These are phyloP conservation scores for Bryoglossum gracile DNA, from an alignment of 495 filamentous ascomycete genomes.

Conservation along the genomic window DNA sequence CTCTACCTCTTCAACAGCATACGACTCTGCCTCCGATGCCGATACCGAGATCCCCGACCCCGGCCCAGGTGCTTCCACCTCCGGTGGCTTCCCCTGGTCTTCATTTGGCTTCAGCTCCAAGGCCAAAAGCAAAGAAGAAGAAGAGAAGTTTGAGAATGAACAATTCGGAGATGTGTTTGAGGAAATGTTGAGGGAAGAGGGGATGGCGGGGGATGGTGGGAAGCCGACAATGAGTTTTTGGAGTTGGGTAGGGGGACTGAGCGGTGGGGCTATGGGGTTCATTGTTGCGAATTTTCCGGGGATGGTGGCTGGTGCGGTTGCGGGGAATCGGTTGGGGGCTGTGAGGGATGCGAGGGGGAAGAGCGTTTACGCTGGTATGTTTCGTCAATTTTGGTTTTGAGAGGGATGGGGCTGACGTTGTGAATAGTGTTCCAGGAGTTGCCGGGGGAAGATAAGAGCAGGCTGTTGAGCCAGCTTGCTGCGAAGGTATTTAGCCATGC, in stretches of 20 bases:
- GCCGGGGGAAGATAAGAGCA: conserved; percentile 70
- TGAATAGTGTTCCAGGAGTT: conserved; percentile 59
- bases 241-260: conserved; percentile 75
- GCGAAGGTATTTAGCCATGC: conserved; percentile 60
- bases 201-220: conserved; percentile 57
- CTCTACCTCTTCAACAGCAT: conserved; percentile 34
- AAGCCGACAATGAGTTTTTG: conserved; percentile 71
- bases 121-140: conserved; percentile 35
- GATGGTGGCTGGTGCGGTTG: conserved; percentile 81
- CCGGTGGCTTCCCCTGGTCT: conserved; percentile 53
- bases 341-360: conserved; percentile 86
- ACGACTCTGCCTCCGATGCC: conserved; percentile 48
- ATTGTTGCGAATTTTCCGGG: conserved; percentile 91
- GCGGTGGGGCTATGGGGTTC: conserved; percentile 86
- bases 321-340: conserved; percentile 82
- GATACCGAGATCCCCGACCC: conserved; percentile 51
- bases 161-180: conserved; percentile 93
- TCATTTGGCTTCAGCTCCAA: conserved; percentile 47
- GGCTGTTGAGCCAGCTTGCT: conserved; percentile 67
- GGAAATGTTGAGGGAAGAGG: conserved; percentile 95
- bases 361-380: conserved; percentile 71
- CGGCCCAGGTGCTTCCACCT: conserved; percentile 25
- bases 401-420: not conserved
- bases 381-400: not conserved
- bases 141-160: conserved; percentile 50